Conservation (phyloP, 2,329 filamentous ascomycete genomes). For the Xylaria sp. region DNA sequence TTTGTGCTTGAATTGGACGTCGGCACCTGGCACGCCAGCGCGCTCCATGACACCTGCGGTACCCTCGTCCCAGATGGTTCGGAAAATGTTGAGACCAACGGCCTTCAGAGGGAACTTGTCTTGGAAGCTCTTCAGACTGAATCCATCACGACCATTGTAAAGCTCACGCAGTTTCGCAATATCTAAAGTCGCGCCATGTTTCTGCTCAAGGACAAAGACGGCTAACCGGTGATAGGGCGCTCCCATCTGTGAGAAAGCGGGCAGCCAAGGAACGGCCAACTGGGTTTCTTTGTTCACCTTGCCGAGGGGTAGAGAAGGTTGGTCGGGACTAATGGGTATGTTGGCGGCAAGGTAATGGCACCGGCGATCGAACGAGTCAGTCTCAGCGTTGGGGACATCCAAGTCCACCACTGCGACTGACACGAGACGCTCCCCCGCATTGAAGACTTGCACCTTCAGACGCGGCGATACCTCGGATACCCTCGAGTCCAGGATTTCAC, state of each 20-base stretch:
- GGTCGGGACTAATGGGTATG: constrained; percentile 62
- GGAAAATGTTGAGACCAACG: constrained; percentile 88
- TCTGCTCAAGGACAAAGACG: constrained; percentile 85
- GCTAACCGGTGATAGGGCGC: constrained; percentile 89
- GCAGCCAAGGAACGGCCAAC: constrained; percentile 82
- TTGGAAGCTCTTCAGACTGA: constrained; percentile 79
- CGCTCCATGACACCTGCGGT: constrained; percentile 89
- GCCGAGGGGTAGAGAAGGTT: constrained; percentile 71
- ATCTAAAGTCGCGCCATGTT: constrained; percentile 68
- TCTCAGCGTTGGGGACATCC: constrained; percentile 83
- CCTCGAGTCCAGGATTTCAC: constrained; percentile 79
- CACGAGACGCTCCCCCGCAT: constrained; percentile 81
- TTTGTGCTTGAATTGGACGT: constrained; percentile 86
- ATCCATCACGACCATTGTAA: constrained; percentile 68
- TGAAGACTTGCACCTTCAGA: constrained; percentile 86
- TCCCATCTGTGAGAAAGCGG: constrained; percentile 89
- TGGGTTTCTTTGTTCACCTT: constrained; percentile 69
- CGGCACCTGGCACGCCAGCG: constrained; percentile 76
- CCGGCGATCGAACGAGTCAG: constrained; percentile 79
- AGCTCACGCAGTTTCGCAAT: constrained; percentile 64
- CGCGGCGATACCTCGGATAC: constrained; percentile 78
- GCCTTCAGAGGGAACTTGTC: constrained; percentile 74
- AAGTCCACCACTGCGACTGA: constrained; percentile 88
- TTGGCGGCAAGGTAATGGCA: constrained; percentile 87
- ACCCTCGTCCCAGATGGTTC: constrained; percentile 87